Evolutionary conservation across 2,329 filamentous ascomycete genomes (phyloP), one percentile per base, ranked within the genome.

Genomic region (Aureobasidium sp.): DNA sequence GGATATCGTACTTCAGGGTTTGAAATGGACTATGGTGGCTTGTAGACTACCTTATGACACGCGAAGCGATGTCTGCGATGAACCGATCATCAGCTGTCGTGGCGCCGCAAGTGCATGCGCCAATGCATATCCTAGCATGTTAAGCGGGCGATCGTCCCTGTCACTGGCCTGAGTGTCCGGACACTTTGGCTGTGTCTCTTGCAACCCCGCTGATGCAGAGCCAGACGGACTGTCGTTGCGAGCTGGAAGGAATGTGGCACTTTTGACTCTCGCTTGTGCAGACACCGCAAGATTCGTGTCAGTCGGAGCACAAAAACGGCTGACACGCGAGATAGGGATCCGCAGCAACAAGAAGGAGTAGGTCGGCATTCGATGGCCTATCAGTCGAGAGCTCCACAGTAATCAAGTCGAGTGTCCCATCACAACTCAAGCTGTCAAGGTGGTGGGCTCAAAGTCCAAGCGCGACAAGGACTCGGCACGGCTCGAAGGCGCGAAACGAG

Each of bases 131-230:
- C 36, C 57, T 61, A 61, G 39, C 22, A 52, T 12, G 8, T 14
- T 20, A 52, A 52, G 57, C 27, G 57, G 55, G 15, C 47, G 57
- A 61, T 61, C 57, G 41, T 48, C 37, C 44, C 56, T 59, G 56
- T 59, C 56, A 49, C 25, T 47, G 55, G 55, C 37, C 55, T 36
- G 42, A 58, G 41, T 34, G 55, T 47, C n/a, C 31, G 22, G 22
- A 25, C 22, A 20, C 27, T 57, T 48, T 31, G 55, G 42, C 55
- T 59, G 22, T 39, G 44, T 17, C 1, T 22, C 25, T 22, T 15
- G 27, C 12, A 15, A 6, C 5, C 42, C 17, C 31, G 42, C 20
- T 47, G 55, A 31, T 27, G 56, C 56, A 29, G 44, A 44, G 56
- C 42, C 56, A 39, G 56, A 22, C 44, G 41, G 31, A 22, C 31